These are phyloP conservation scores for Salix viminalis DNA, from an alignment of 345 rosid genomes.

Conservation along the genomic window DNA sequence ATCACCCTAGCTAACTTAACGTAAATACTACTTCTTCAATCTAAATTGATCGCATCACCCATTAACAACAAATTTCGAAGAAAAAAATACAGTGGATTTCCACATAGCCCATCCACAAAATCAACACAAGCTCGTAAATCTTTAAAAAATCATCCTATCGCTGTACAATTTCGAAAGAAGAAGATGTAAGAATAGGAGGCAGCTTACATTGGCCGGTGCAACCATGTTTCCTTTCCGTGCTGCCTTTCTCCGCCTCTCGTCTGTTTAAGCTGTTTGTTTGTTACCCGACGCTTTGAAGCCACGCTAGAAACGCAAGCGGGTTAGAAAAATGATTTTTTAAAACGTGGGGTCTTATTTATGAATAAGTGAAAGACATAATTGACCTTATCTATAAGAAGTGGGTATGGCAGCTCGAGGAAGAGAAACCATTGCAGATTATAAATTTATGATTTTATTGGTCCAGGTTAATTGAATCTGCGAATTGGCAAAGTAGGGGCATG, in stretches of 20 bases:
- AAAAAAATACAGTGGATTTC: too few relatives aligned
- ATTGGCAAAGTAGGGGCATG: background rate
- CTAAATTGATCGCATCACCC: background rate
- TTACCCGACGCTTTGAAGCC: background rate
- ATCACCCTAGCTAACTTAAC: too few relatives aligned
- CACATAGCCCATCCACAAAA: background rate
- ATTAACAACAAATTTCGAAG: background rate
- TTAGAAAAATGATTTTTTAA: background rate
- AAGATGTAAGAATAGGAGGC: background rate
- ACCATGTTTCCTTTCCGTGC: constrained; percentile 2
- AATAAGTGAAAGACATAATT: background rate
- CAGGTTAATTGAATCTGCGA: background rate
- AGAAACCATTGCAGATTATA: too few relatives aligned
- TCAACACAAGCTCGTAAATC: background rate
- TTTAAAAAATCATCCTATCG: too few relatives aligned
- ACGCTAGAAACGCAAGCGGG: background rate
- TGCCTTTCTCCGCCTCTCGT: background rate
- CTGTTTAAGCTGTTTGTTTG: background rate
- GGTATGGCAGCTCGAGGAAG: background rate
- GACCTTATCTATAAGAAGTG: background rate
- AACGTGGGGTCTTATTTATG: background rate
- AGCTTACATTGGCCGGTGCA: constrained; percentile 4
- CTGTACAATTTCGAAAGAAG: background rate
- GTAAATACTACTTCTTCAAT: background rate
- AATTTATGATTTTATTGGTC: background rate